A percentile compares a stretch with the other conserved stretches of the same genome.
Evolutionary conservation across 768 basidiomycete species (phyloP).

Genomic region (Mycena haematopus): DNA sequence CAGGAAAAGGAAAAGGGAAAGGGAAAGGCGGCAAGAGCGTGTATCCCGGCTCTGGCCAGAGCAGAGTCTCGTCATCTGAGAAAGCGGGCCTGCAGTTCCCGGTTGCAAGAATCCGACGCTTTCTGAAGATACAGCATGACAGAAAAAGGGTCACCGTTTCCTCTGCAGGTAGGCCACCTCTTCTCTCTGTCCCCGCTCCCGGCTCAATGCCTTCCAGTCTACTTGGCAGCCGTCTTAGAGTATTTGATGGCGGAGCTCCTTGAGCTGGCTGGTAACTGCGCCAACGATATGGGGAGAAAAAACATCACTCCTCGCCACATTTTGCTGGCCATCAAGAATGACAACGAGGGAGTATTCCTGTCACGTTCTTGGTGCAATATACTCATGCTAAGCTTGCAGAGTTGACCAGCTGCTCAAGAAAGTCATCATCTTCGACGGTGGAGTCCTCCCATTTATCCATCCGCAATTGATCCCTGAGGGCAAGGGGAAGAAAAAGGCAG

Average conservation of each 20-base stretch:
- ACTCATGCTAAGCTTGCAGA: neutral
- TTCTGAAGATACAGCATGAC: constrained; percentile 76
- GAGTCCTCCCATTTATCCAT: constrained; percentile 14
- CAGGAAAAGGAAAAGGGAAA: constrained; percentile 8
- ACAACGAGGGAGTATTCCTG: constrained; percentile 58
- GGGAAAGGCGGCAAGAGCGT: constrained; percentile 9
- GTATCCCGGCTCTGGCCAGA: neutral
- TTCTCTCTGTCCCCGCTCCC: neutral
- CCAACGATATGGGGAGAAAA: constrained; percentile 82
- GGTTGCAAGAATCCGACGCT: constrained; percentile 83
- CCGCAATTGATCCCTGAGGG: neutral
- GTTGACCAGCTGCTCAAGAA: constrained; percentile 1
- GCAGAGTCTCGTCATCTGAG: constrained; percentile 66
- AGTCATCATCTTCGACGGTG: constrained; percentile 6
- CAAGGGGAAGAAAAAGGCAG: neutral
- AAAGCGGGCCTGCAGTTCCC: constrained; percentile 76
- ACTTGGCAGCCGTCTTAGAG: constrained; percentile 85
- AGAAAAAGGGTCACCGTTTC: constrained; percentile 73
- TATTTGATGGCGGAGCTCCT: constrained; percentile 89
- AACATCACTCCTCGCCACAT: constrained; percentile 86
- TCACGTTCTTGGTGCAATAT: too few relatives aligned
- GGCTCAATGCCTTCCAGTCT: constrained; percentile 52
- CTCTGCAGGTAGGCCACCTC: constrained; percentile 59
- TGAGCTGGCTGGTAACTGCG: constrained; percentile 82
- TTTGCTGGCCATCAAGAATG: constrained; percentile 81